Base-by-base conservation (phyloP, 2,329 filamentous ascomycete species). In the Microdochium nivale region DNA sequence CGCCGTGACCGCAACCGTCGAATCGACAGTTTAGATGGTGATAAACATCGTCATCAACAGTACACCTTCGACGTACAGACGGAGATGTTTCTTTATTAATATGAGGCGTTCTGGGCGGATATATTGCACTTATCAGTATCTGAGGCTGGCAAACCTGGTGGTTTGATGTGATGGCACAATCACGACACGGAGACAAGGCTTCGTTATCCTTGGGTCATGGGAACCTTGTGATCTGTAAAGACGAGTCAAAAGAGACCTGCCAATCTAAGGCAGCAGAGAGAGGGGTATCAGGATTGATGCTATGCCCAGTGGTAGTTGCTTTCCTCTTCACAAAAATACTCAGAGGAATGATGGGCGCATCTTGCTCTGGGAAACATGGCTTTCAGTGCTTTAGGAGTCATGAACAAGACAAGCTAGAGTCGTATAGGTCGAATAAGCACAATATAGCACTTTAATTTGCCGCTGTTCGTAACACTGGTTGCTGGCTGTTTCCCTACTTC, bases 11-110 rank as follows among this genome's bases (percentile, higher is more conserved):
- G 51, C 52, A n/a, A 49, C 56, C 19, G 59, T 65, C 16, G 63
- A 64, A 46, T 62, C 65, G 59, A 54, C 55, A 51, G 57, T 58
- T 25, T 47, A 27, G 21, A 47, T 19, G 8, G 21, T 27, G n/a
- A 27, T 8, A 19, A 7, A 44, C 8, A 7, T 21, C 19, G 13
- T 24, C 13, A 7, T 16, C 19, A 23, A 16, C 19, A 40, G 14
- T 14, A 5, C 14, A 5, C 19, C 4, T 5, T 16, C 14, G 35
- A 30, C 11, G 35, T 16, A 14, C 13, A 8, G 14, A 16, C 4
- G 35, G 35, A 19, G 19, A 23, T 44, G 19, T 44, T 44, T 23
- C 23, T 7, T 30, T 30, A 5, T 5, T 30, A 30, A 30, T 44
- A 21, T 8, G 21, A 44, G 40, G 40, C 40, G 40, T 44, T 44